These are phyloP conservation scores for Poa annua DNA, from an alignment of 176 grass and related monocot species.

Conservation along the genomic window DNA sequence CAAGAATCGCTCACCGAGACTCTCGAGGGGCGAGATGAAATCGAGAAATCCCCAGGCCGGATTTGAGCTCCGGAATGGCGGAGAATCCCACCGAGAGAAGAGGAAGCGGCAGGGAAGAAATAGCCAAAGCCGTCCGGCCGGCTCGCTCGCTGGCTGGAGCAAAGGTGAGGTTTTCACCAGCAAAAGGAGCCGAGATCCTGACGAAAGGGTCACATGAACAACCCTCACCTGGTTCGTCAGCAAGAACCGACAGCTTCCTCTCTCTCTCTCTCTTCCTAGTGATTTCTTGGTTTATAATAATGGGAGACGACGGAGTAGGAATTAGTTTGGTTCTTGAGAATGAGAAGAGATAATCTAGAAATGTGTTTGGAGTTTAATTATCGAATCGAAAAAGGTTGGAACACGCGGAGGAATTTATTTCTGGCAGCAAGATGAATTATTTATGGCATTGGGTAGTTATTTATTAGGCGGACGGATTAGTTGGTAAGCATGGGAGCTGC, in stretches of 20 bases:
- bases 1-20: background rate
- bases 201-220: conserved; percentile 25
- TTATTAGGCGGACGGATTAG: no score
- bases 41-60: background rate
- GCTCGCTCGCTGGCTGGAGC: background rate
- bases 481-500: conserved; percentile 17
- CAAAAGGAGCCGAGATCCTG: conserved; percentile 1
- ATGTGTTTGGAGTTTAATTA: background rate
- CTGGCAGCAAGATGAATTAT: background rate
- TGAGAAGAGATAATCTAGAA: background rate
- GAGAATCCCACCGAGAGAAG: background rate
- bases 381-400: background rate
- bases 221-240: conserved; percentile 41
- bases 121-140: conserved; percentile 3
- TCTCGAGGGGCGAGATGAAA: background rate
- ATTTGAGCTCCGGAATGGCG: conserved; percentile 20
- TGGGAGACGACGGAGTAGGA: background rate
- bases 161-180: conserved; percentile 16
- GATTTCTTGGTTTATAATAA: background rate
- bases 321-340: background rate
- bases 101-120: background rate
- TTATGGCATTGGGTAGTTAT: no score
- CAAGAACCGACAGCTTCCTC: background rate
- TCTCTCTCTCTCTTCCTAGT: background rate
- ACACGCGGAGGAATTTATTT: background rate